Evolutionary conservation across 2,329 filamentous ascomycete species (phyloP).

Genomic region (Penicillium concentricum): DNA sequence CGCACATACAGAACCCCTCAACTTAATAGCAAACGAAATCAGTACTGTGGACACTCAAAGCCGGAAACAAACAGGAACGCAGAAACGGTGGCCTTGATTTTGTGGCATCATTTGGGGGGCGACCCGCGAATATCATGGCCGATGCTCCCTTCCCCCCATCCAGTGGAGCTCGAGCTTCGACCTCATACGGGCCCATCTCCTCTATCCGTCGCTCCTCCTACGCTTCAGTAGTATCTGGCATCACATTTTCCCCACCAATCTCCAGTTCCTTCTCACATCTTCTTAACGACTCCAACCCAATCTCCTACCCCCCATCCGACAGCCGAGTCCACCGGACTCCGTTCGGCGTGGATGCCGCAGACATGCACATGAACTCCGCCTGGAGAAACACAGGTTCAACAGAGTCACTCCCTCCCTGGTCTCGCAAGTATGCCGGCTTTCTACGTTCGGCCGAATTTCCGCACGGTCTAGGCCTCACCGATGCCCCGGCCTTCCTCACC

Average conservation of each 20-base stretch:
- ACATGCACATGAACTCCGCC: constrained; percentile 50
- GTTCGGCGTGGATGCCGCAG: constrained; percentile 46
- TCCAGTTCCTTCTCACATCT: constrained; percentile 56
- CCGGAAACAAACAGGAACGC: background rate
- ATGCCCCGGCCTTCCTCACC: constrained; percentile 62
- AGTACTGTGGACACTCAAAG: background rate
- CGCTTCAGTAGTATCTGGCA: constrained; percentile 60
- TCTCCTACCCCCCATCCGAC: constrained; percentile 38
- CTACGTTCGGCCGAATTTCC: constrained; percentile 30
- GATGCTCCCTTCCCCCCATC: constrained; percentile 44
- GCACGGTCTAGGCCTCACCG: constrained; percentile 28
- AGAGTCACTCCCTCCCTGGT: constrained; percentile 46
- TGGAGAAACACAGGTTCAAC: constrained; percentile 43
- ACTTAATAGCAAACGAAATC: background rate
- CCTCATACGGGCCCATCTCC: constrained; percentile 31
- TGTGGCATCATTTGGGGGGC: constrained; percentile 11
- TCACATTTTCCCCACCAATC: constrained; percentile 40
- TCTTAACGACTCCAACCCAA: constrained; percentile 43
- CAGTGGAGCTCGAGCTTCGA: constrained; percentile 40
- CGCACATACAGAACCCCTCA: background rate
- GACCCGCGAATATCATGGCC: constrained; percentile 41
- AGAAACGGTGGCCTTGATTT: background rate
- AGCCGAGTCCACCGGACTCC: constrained; percentile 33
- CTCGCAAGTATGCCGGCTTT: constrained; percentile 47
- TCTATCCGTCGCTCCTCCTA: constrained; percentile 58